Evolutionary conservation across 2,329 filamentous ascomycete genomes (phyloP).

Genomic region (Aspergillus udagawae): DNA sequence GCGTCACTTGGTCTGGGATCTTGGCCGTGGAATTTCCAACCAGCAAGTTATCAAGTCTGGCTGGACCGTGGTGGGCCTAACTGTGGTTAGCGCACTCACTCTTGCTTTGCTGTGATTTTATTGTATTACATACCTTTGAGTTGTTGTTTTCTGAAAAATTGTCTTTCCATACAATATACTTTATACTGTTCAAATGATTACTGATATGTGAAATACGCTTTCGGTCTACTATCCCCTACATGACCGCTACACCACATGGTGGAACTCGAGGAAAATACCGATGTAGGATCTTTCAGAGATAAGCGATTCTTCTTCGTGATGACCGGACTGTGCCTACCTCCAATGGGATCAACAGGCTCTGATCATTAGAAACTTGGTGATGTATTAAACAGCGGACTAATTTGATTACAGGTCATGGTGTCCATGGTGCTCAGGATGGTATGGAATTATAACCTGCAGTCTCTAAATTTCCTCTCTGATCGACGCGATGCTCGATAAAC

Average conservation of each 20-base stretch:
- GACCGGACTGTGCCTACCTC: background rate
- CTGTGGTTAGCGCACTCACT: conserved; percentile 45
- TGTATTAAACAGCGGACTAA: background rate
- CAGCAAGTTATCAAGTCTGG: conserved; percentile 61
- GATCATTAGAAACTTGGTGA: background rate
- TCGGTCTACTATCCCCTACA: conserved; percentile 12
- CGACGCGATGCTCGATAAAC: background rate
- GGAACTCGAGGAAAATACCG: background rate
- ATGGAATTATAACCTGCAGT: background rate
- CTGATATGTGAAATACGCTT: conserved; percentile 19
- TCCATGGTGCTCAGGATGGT: background rate
- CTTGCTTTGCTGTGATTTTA: conserved; percentile 44
- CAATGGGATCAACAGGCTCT: background rate
- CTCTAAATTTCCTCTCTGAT: background rate
- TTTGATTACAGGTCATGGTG: background rate
- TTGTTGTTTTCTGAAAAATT: conserved; percentile 27
- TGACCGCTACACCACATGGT: conserved; percentile 2
- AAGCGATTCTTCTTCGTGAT: background rate
- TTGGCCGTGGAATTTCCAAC: conserved; percentile 59
- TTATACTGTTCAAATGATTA: conserved; percentile 16
- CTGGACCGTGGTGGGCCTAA: conserved; percentile 59
- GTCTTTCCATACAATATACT: conserved; percentile 21
- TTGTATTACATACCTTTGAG: conserved; percentile 27
- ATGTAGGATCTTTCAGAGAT: background rate
- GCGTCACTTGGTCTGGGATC: conserved; percentile 69